These are phyloP conservation scores for Ricinus communis DNA, from an alignment of 345 rosid species.

Conservation along the genomic window DNA sequence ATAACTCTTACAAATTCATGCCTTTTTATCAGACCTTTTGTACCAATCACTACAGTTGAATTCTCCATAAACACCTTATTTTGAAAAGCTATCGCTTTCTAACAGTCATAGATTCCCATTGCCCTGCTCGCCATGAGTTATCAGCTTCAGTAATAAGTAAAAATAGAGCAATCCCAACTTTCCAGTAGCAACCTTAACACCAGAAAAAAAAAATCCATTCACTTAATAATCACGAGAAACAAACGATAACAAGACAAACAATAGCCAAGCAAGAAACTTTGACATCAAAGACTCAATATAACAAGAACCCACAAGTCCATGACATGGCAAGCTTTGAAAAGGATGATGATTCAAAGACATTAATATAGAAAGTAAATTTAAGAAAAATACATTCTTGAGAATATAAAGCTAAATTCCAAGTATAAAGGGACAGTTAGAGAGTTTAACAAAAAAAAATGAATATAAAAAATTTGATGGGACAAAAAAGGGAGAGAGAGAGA, in stretches of 20 bases:
- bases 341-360: not conserved
- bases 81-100: not conserved
- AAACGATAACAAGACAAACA: not conserved
- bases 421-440: not conserved
- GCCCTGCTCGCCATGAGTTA: too few relatives aligned
- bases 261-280: not conserved
- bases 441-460: too few relatives aligned
- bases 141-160: not conserved
- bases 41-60: conserved; percentile 40
- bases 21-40: conserved; percentile 59
- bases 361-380: not conserved
- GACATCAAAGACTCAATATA: not conserved
- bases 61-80: conserved; percentile 46
- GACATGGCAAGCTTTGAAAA: too few relatives aligned
- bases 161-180: conserved; percentile 10
- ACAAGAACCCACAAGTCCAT: not conserved
- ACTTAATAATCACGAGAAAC: not conserved
- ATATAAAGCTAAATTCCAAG: conserved; percentile 5
- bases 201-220: not conserved
- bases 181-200: not conserved
- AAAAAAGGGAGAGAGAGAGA: not conserved
- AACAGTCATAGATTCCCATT: conserved; percentile 5
- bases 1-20: conserved; percentile 67
- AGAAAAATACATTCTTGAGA: not conserved
- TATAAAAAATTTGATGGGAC: too few relatives aligned